Percentiles rank a stretch among this genome's conserved stretches.
Conservation (phyloP, 1,284 basidiomycete species). For the Ceratobasidium sp. region DNA sequence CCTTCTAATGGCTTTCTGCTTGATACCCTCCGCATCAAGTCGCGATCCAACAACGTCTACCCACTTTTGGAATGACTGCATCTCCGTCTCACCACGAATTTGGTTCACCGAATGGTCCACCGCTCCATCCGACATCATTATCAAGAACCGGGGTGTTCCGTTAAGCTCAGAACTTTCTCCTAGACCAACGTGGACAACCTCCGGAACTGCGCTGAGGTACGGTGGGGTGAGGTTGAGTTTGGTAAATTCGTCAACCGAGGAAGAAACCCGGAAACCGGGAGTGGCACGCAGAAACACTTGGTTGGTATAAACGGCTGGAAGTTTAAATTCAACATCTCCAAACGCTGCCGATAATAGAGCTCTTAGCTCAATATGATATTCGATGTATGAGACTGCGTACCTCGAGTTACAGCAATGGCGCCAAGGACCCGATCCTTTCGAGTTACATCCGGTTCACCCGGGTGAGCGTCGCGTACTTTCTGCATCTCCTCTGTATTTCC, state of each 20-base stretch:
- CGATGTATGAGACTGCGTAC: slow-evolving; percentile 58
- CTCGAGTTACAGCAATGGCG: slow-evolving; percentile 76
- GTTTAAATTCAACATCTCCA: slow-evolving; percentile 78
- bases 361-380: slow-evolving; percentile 32
- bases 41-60: slow-evolving; percentile 22
- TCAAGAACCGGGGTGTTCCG: slow-evolving; percentile 62
- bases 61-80: slow-evolving; percentile 57
- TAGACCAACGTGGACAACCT: slow-evolving; percentile 69
- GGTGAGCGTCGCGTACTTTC: slow-evolving; percentile 71
- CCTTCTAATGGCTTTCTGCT: slow-evolving; percentile 30
- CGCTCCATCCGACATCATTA: slow-evolving; percentile 73
- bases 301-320: slow-evolving; percentile 75
- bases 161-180: slow-evolving; percentile 51
- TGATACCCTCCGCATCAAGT: not conserved
- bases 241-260: slow-evolving; percentile 71
- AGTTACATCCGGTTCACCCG: slow-evolving; percentile 73
- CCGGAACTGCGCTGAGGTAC: slow-evolving; percentile 74
- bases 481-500: slow-evolving; percentile 70
- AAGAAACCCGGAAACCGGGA: slow-evolving; percentile 71
- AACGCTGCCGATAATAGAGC: slow-evolving; percentile 64
- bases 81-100: not conserved
- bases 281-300: slow-evolving; percentile 75
- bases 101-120: slow-evolving; percentile 10
- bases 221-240: slow-evolving; percentile 73
- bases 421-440: slow-evolving; percentile 74